These are phyloP conservation scores for Citrullus mucosospermus DNA, from an alignment of 306 rosid genomes.

Conservation along the genomic window DNA sequence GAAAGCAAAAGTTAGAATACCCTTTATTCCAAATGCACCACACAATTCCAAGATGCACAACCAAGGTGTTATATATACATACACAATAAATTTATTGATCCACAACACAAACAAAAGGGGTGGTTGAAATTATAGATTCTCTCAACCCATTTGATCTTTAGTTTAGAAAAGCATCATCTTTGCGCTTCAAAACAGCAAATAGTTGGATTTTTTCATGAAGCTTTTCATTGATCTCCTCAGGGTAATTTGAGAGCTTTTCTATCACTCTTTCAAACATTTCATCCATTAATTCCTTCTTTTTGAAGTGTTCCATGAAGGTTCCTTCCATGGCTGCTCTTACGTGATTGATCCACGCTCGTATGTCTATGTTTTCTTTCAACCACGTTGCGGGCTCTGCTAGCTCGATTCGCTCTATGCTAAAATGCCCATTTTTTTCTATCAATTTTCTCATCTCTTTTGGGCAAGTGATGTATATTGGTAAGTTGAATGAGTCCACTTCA, in stretches of 20 bases:
- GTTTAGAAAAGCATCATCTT: background rate
- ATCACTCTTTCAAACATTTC: constrained; percentile 24
- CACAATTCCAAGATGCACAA: background rate
- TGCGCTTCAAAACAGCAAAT: constrained; percentile 28
- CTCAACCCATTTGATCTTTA: background rate
- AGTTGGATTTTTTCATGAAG: constrained; percentile 25
- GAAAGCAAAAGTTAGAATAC: too few relatives aligned
- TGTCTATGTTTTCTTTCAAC: constrained; percentile 18
- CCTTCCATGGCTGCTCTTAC: constrained; percentile 37
- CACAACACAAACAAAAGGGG: background rate
- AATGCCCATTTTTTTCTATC: constrained; percentile 28
- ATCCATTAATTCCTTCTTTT: constrained; percentile 11
- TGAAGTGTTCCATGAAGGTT: constrained; percentile 24
- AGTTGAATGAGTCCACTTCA: constrained; percentile 6
- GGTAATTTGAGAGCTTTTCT: background rate
- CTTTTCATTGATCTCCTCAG: constrained; percentile 11
- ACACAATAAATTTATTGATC: background rate
- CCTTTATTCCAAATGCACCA: background rate
- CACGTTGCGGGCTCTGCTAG: constrained; percentile 28
- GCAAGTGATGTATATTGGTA: constrained; percentile 21
- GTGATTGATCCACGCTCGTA: constrained; percentile 15
- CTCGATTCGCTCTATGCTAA: constrained; percentile 30
- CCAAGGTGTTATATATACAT: background rate
- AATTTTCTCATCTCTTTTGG: constrained; percentile 25
- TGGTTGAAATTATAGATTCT: background rate